Evolutionary conservation across 1,284 basidiomycete genomes (phyloP), one percentile per base, ranked within the genome.

Genomic region (Ustilago loliicola): DNA sequence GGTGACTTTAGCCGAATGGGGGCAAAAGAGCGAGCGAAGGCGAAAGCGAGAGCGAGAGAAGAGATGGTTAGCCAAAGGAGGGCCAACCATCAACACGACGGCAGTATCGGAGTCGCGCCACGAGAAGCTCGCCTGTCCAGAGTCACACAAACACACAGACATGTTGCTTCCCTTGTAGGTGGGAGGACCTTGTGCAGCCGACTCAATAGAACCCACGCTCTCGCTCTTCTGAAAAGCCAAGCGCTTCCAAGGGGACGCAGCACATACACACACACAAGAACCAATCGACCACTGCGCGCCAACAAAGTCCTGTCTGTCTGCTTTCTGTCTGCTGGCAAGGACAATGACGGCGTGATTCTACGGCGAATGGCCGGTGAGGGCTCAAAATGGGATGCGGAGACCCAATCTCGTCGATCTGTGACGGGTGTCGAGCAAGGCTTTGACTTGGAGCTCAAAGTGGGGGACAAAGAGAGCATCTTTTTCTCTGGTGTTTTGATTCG

Each of bases 1-100:
- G 64, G 63, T 17, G 17, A 50, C 50, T 50, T 66, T 72, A 72
- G 69, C 69, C 69, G 69, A 72, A 60, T 48, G 34, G 10, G 52
- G 42, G 40, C 29, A 32, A 45, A 8, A 54, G 54, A 36, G 42
- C 9, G 40, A 45, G 40, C 40, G 27, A 21, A 25, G 25, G 48
- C 48, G 29, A 50, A 29, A 25, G 21, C 30, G 23, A 34, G 36
- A 38, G 36, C 9, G 36, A 21, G 34, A 15, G 6, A 34, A 21
- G 25, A 27, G 11, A 27, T 29, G 48, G 48, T 47, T 13, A n/a
- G n/a, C 17, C 11, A 23, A 21, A 3, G 45, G 3, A 10, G 45
- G 15, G 38, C 27, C 25, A 17, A 25, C n/a, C 53, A 57, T 58
- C 51, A 59, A 65, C 55, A 58, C 51, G 48, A 48, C 29, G 47